Conservation (phyloP, 2,329 filamentous ascomycete species). For the Botryotinia convoluta region DNA sequence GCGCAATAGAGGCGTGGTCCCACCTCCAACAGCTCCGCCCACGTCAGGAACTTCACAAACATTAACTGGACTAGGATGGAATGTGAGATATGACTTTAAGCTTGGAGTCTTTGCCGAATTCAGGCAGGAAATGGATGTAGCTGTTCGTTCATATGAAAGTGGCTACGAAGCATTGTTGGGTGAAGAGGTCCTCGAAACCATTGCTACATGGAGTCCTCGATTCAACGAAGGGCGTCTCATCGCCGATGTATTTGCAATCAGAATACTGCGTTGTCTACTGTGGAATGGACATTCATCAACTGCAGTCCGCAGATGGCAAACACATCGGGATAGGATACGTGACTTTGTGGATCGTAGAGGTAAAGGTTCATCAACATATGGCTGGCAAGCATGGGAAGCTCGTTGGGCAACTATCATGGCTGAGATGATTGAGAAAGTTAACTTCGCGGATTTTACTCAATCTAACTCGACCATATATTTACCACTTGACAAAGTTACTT, state of each 20-base stretch:
- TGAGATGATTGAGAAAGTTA: constrained; percentile 54
- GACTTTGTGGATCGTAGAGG: constrained; percentile 80
- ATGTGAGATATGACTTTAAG: constrained; percentile 93
- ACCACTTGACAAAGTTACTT: constrained; percentile 55
- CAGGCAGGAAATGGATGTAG: constrained; percentile 85
- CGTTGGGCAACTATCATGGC: constrained; percentile 66
- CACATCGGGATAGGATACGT: constrained; percentile 69
- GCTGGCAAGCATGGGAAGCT: constrained; percentile 91
- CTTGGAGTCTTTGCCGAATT: constrained; percentile 88
- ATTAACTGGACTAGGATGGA: constrained; percentile 84
- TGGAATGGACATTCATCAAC: constrained; percentile 77
- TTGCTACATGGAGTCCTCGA: constrained; percentile 83
- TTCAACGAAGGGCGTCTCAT: constrained; percentile 93
- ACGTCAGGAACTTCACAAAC: constrained; percentile 82
- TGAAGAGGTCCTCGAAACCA: constrained; percentile 80
- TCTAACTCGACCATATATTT: constrained; percentile 49
- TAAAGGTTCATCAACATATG: constrained; percentile 83
- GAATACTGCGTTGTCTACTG: constrained; percentile 77
- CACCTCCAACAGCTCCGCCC: constrained; percentile 77
- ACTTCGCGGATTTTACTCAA: constrained; percentile 50
- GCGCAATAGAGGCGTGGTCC: constrained; percentile 72
- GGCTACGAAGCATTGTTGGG: constrained; percentile 83
- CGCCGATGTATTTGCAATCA: constrained; percentile 76
- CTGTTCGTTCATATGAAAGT: constrained; percentile 79
- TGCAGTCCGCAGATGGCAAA: constrained; percentile 77